Conservation (phyloP, 1,139 yeast species). For the Dujonia santamariae region DNA sequence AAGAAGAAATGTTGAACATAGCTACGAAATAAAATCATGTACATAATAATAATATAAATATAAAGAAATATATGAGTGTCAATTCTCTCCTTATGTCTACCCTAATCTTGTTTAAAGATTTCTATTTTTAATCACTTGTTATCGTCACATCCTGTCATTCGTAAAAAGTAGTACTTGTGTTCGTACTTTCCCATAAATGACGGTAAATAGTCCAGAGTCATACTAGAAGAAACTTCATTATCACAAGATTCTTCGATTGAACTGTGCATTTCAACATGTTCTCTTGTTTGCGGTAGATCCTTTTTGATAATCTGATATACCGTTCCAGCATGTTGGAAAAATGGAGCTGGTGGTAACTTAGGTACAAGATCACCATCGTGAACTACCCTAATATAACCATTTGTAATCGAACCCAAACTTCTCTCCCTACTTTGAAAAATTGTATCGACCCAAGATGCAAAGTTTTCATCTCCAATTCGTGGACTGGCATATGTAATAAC, state of each 20-base stretch:
- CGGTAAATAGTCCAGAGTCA: conserved; percentile 19
- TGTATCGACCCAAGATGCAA: conserved; percentile 49
- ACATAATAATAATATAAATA: conserved; percentile 1
- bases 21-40: conserved; percentile 14
- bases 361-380: conserved; percentile 61
- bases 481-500: conserved; percentile 63
- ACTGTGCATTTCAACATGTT: conserved; percentile 22
- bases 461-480: conserved; percentile 51
- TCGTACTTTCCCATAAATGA: conserved; percentile 27
- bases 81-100: too few relatives aligned
- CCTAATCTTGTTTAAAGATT: too few relatives aligned
- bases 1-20: conserved; percentile 38
- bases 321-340: conserved; percentile 47
- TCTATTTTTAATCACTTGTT: conserved; percentile 4
- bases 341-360: conserved; percentile 48
- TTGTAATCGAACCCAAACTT: conserved; percentile 17
- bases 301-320: conserved; percentile 44
- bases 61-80: too few relatives aligned
- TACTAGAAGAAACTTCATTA: background rate
- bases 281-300: conserved; percentile 43
- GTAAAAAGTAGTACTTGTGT: conserved; percentile 32
- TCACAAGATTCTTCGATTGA: background rate
- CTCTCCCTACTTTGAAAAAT: too few relatives aligned
- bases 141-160: conserved; percentile 31
- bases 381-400: conserved; percentile 47